Evolutionary conservation across 2,329 filamentous ascomycete species (phyloP).

Genomic region (Fusarium hainanense): DNA sequence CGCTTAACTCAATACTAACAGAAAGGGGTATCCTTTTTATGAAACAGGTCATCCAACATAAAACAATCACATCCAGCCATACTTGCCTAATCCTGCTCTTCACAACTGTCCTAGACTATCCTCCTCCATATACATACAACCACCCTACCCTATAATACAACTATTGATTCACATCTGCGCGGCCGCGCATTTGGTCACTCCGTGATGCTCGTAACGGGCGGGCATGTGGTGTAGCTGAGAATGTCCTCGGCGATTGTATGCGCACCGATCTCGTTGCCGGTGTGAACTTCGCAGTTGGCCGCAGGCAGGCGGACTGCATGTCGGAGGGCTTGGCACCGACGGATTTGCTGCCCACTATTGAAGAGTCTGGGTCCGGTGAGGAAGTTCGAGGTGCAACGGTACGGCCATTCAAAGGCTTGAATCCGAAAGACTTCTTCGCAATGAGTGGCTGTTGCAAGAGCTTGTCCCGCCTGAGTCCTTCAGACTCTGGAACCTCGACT

Average conservation of each 20-base stretch:
- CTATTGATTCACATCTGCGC: slow-evolving; percentile 22
- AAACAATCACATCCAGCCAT: slow-evolving; percentile 29
- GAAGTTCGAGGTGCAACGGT: slow-evolving; percentile 14
- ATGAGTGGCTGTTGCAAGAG: slow-evolving; percentile 9
- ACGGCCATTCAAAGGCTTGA: slow-evolving; percentile 17
- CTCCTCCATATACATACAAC: neutral
- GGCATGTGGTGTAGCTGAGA: slow-evolving; percentile 27
- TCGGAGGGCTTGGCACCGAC: slow-evolving; percentile 32
- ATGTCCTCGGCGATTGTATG: slow-evolving; percentile 40
- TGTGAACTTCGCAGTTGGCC: slow-evolving; percentile 15
- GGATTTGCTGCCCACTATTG: slow-evolving; percentile 31
- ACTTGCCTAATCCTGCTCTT: slow-evolving; percentile 6
- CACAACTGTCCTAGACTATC: neutral
- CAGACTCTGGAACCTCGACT: slow-evolving; percentile 4
- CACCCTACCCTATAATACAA: neutral
- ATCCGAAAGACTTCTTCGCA: slow-evolving; percentile 23
- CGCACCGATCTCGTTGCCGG: slow-evolving; percentile 41
- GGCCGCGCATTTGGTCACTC: slow-evolving; percentile 12
- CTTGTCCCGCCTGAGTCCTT: neutral
- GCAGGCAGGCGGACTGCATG: slow-evolving; percentile 20
- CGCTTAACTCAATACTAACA: slow-evolving; percentile 28
- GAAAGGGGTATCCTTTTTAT: slow-evolving; percentile 44
- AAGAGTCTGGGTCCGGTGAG: slow-evolving; percentile 17
- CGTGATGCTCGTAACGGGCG: slow-evolving; percentile 9
- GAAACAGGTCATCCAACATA: slow-evolving; percentile 38